Evolutionary conservation across 805 yeast species (phyloP).

Genomic region (Lipomyces spencermartinsiae): DNA sequence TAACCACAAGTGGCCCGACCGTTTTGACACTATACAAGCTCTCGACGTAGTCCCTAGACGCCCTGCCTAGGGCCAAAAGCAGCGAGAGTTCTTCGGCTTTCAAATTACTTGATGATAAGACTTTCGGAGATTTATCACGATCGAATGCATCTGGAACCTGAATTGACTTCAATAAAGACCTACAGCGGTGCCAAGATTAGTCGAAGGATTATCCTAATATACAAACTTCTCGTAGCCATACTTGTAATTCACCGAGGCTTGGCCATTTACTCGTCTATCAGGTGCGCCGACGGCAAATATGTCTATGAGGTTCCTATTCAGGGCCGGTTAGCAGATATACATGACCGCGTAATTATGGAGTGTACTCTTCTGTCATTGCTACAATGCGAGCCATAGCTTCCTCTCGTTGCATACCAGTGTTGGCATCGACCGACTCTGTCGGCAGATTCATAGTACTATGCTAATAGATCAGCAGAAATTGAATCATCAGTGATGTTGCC

Average conservation of each 20-base stretch:
- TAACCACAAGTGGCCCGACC: slow-evolving; percentile 34
- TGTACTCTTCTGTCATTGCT: slow-evolving; percentile 36
- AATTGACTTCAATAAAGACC: slow-evolving; percentile 22
- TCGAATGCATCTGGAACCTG: slow-evolving; percentile 12
- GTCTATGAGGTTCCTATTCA: slow-evolving; percentile 35
- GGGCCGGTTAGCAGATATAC: background rate
- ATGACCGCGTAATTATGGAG: background rate
- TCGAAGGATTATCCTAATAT: background rate
- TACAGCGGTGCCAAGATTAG: background rate
- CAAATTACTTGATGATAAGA: slow-evolving; percentile 17
- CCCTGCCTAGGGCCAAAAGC: slow-evolving; percentile 26
- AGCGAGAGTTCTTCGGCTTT: slow-evolving; percentile 21
- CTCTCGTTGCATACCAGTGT: slow-evolving; percentile 20
- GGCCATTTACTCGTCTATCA: slow-evolving; percentile 28
- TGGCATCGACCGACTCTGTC: slow-evolving; percentile 10
- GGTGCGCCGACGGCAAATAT: slow-evolving; percentile 38
- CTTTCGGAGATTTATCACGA: slow-evolving; percentile 1
- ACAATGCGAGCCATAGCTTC: slow-evolving; percentile 37
- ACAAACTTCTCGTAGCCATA: slow-evolving; percentile 7
- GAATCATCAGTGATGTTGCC: too few relatives aligned
- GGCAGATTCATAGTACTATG: slow-evolving; percentile 30
- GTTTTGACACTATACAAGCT: slow-evolving; percentile 27
- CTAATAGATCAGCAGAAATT: background rate
- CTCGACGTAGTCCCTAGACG: slow-evolving; percentile 25
- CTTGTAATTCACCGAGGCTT: slow-evolving; percentile 29